A percentile compares a stretch with the other conserved stretches of the same genome.
Evolutionary conservation across 2,329 filamentous ascomycete genomes (phyloP).

Genomic region (Penicillium rolfsii): DNA sequence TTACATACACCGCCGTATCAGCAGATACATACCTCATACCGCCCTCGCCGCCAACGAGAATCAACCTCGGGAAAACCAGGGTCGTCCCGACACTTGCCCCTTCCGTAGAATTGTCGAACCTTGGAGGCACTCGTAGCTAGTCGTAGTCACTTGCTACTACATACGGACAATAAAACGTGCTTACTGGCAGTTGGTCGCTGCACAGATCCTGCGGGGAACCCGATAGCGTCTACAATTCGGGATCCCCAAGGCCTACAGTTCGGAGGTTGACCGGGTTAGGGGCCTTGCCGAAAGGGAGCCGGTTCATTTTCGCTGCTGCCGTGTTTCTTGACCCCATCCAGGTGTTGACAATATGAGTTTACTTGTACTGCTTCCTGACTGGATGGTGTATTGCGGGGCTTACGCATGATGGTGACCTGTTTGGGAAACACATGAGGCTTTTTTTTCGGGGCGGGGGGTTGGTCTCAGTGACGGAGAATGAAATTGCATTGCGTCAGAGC

Average conservation of each 20-base stretch:
- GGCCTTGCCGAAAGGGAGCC: conserved; percentile 21
- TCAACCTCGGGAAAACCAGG: conserved; percentile 36
- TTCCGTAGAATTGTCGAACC: conserved; percentile 16
- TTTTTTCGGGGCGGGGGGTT: not conserved
- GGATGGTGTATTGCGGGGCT: conserved; percentile 14
- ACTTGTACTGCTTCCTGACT: not conserved
- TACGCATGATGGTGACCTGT: not conserved
- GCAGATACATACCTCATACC: conserved; percentile 1
- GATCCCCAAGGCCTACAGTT: conserved; percentile 14
- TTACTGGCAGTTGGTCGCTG: not conserved
- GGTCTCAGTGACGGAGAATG: not conserved
- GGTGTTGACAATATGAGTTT: not conserved
- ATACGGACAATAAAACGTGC: not conserved
- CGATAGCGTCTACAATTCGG: conserved; percentile 19
- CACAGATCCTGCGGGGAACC: conserved; percentile 1
- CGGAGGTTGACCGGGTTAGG: conserved; percentile 22
- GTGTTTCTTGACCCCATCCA: not conserved
- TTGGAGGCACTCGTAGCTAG: not conserved
- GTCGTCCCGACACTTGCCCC: conserved; percentile 11
- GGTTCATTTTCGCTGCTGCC: conserved; percentile 27
- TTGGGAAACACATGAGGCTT: not conserved
- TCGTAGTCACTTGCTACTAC: not conserved
- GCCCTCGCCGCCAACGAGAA: conserved; percentile 28
- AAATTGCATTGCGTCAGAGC: conserved; percentile 1
- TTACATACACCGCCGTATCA: not conserved